These are phyloP conservation scores for Epichloe baconii DNA, from an alignment of 2,329 filamentous ascomycete species.

Conservation along the genomic window DNA sequence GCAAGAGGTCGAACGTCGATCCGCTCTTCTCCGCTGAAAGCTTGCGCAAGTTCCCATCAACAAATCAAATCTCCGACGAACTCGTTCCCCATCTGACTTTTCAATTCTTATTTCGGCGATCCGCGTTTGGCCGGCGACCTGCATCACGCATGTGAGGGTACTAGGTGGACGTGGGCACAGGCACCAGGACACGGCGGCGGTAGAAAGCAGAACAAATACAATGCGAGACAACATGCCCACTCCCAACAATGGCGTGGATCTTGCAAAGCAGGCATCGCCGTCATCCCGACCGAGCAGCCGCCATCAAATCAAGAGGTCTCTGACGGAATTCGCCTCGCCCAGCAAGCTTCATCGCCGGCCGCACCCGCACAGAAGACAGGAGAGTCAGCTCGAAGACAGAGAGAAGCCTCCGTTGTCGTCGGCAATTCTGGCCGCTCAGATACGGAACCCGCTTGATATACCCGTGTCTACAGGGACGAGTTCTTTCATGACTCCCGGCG, in stretches of 20 bases:
- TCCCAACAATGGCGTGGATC: conserved; percentile 3
- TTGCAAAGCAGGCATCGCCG: neutral
- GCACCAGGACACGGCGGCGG: neutral
- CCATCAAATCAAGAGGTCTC: conserved; percentile 43
- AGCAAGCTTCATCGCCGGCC: conserved; percentile 27
- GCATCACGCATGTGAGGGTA: conserved; percentile 1
- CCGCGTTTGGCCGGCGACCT: neutral
- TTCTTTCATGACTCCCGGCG: conserved; percentile 28
- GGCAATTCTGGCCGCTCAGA: conserved; percentile 11
- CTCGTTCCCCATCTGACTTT: neutral
- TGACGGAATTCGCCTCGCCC: conserved; percentile 39
- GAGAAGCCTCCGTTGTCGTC: conserved; percentile 7
- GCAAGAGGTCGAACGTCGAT: neutral
- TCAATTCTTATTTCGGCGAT: neutral
- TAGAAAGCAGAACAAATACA: neutral
- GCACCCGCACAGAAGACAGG: conserved; percentile 19
- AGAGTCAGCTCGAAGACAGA: conserved; percentile 17
- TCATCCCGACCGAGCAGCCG: conserved; percentile 19
- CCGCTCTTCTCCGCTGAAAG: neutral
- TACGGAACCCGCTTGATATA: conserved; percentile 31
- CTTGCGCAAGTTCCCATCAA: neutral
- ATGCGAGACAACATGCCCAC: conserved; percentile 7
- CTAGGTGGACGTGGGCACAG: neutral
- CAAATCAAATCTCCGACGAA: neutral
- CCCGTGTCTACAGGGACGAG: conserved; percentile 32